Percentiles rank a stretch among this genome's conserved stretches.
Conservation (phyloP, 257 asterid genomes). For the Solanum chilense region DNA sequence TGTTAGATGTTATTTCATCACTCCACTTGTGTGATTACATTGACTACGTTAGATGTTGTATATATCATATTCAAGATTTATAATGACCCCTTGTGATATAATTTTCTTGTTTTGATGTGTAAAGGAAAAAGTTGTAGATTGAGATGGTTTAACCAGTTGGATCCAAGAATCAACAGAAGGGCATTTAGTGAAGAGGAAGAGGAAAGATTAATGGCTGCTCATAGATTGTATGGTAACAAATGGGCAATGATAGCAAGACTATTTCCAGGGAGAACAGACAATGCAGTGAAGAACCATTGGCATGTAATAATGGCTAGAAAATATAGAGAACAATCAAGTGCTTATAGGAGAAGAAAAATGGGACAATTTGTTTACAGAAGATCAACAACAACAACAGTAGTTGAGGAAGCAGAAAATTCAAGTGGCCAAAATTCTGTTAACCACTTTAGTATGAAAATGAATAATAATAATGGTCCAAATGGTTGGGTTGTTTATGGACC, state of each 20-base stretch:
- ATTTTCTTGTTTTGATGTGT: background rate
- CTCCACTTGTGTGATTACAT: too few relatives aligned
- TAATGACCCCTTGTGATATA: background rate
- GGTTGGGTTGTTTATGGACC: conserved; percentile 19
- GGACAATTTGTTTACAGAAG: conserved; percentile 39
- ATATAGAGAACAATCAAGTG: conserved; percentile 69
- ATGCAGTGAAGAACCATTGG: conserved; percentile 92
- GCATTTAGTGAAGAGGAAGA: conserved; percentile 87
- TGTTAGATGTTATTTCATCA: too few relatives aligned
- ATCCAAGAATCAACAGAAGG: conserved; percentile 71
- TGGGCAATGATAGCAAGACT: conserved; percentile 93
- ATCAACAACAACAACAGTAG: background rate
- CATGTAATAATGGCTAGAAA: conserved; percentile 89
- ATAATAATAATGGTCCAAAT: background rate
- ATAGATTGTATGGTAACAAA: conserved; percentile 73
- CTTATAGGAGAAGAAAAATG: conserved; percentile 61
- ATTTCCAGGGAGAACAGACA: conserved; percentile 89
- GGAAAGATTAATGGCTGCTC: conserved; percentile 87
- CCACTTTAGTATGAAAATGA: background rate
- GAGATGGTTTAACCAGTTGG: conserved; percentile 90
- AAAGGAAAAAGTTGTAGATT: conserved; percentile 75
- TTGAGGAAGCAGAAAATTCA: conserved; percentile 7
- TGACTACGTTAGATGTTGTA: background rate
- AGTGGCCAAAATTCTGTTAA: background rate
- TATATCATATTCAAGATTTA: background rate